Evolutionary conservation across 2,329 filamentous ascomycete species (phyloP), one percentile per base, ranked within the genome.

Genomic region (Xylaria sp.): DNA sequence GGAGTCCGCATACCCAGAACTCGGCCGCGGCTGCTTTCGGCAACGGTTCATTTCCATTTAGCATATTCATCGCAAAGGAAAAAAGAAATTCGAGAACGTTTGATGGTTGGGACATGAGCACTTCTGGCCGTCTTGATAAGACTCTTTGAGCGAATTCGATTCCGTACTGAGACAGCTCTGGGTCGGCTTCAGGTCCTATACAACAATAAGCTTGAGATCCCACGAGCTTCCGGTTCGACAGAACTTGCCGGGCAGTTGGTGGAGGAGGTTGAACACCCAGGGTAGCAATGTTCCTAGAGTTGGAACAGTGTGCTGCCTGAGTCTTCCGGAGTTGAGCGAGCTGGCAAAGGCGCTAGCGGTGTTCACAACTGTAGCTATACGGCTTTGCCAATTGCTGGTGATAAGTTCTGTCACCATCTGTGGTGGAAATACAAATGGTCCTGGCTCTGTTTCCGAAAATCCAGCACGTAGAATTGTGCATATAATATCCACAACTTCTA

Each of bases 391-490:
- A 1, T 81, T 83, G 25, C 86, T 86, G 3, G 86, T 84, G 56
- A 96, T 84, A 77, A 92, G 91, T 51, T 89, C 84, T 12, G 90
- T 88, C n/a, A 92, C 88, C 71, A 89, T 84, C 0, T 85, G 82
- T 0, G 91, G 85, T 2, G 90, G 86, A 69, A 97, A 89, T 9
- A 94, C 92, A 74, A 96, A 95, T 0, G 92, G 91, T 0, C 93
- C 93, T 2, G 91, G 88, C 31, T 89, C 87, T 0, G 85, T 87
- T 78, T 97, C 93, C 0, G 90, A 90, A 75, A 94, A 94, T 0
- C 93, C 93, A 23, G 89, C 87, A 50, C 90, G 88, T 59, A 95
- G 84, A 57, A 94, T 88, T 66, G 85, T 86, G 80, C 93, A 96
- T 41, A 91, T 89, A 3, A 88, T 85, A 75, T 94, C 92, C 25